These are phyloP conservation scores for Cutaneotrichosporon cavernicola DNA, from an alignment of 1,284 basidiomycete species.

Conservation along the genomic window DNA sequence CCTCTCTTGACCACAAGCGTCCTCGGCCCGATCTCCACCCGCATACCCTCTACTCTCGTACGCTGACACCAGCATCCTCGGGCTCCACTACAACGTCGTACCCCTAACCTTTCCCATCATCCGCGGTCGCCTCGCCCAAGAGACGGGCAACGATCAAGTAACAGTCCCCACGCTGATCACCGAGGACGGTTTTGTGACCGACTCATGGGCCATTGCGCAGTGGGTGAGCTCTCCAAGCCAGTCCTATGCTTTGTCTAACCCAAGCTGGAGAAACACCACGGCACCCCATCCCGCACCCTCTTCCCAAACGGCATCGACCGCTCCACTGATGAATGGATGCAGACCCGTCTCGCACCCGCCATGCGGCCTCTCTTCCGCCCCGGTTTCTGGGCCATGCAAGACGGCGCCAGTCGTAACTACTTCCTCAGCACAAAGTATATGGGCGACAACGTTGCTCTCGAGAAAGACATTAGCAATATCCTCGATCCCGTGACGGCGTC, in stretches of 20 bases:
- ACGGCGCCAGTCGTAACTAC: constrained; percentile 23
- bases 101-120: constrained; percentile 34
- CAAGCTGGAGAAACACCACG: constrained; percentile 36
- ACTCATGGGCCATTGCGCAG: constrained; percentile 40
- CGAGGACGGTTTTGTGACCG: constrained; percentile 33
- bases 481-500: background rate
- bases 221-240: constrained; percentile 28
- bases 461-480: background rate
- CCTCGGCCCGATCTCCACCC: no score
- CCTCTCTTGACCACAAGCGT: no score
- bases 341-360: constrained; percentile 28
- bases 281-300: constrained; percentile 29
- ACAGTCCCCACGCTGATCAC: constrained; percentile 37
- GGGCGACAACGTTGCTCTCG: constrained; percentile 15
- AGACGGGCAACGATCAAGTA: constrained; percentile 37
- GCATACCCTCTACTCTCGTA: no score
- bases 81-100: constrained; percentile 21
- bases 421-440: constrained; percentile 31
- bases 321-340: constrained; percentile 32
- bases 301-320: constrained; percentile 28
- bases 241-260: background rate
- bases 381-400: constrained; percentile 14
- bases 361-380: constrained; percentile 26
- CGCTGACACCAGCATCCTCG: constrained; percentile 28
- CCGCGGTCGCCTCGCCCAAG: constrained; percentile 30